Conservation (phyloP, 306 rosid species). For the Vigna unguiculata region DNA sequence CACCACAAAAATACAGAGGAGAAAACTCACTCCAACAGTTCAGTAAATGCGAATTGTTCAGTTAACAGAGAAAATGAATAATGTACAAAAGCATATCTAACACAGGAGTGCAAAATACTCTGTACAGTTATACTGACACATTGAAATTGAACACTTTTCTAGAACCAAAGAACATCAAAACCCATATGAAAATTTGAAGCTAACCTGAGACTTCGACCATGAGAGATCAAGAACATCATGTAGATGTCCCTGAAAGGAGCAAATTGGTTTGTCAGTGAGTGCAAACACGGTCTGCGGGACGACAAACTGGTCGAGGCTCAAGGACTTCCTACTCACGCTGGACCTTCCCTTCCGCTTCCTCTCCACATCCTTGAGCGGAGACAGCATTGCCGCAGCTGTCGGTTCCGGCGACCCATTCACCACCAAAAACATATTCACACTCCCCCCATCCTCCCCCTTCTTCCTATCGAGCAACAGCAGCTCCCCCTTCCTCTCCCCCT, state of each 20-base stretch:
- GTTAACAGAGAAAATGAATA: too few species aligned
- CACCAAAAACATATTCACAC: too few species aligned
- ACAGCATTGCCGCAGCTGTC: constrained; percentile 42
- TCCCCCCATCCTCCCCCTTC: constrained; percentile 67
- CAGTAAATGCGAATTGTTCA: too few species aligned
- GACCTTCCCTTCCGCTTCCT: constrained; percentile 88
- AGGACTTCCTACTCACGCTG: constrained; percentile 75
- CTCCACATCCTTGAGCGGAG: constrained; percentile 70
- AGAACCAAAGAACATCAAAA: constrained; percentile 36
- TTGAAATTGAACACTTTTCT: too few species aligned
- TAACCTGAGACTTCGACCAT: constrained; percentile 99
- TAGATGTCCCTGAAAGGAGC: constrained; percentile 86
- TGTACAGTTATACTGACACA: too few species aligned
- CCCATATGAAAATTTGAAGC: constrained; percentile 42
- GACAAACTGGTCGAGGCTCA: constrained; percentile 77
- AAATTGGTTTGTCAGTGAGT: constrained; percentile 84
- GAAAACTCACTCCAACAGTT: too few species aligned
- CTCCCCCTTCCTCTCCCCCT: constrained; percentile 86
- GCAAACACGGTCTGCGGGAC: constrained; percentile 82
- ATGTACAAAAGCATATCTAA: too few species aligned
- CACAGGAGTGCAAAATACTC: too few species aligned
- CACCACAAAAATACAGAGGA: too few species aligned
- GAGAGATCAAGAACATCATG: constrained; percentile 96
- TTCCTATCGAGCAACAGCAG: constrained; percentile 72
- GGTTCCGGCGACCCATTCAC: constrained; percentile 86